These are phyloP conservation scores for Prunus mongolica DNA, from an alignment of 306 rosid species.

Conservation along the genomic window DNA sequence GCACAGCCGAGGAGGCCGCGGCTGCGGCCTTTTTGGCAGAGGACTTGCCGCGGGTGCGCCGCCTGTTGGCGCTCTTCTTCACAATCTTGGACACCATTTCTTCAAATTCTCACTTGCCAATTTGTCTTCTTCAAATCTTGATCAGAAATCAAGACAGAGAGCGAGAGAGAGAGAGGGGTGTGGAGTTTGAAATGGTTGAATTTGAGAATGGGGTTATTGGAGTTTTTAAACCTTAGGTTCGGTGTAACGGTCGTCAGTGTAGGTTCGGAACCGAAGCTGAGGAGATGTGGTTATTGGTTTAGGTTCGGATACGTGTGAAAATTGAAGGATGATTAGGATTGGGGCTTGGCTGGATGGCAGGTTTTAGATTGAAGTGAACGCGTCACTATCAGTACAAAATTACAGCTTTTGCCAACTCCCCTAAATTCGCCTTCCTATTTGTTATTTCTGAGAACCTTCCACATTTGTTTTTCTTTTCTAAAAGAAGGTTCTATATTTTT, in stretches of 20 bases:
- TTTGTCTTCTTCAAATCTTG: background rate
- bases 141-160: conserved; percentile 2
- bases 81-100: conserved; percentile 65
- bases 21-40: conserved; percentile 43
- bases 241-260: conserved; percentile 67
- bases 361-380: background rate
- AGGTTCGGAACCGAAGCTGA: conserved; percentile 66
- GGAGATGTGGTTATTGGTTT: background rate
- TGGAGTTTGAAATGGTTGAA: background rate
- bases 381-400: background rate
- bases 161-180: background rate
- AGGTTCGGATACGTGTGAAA: background rate
- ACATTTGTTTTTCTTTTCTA: background rate
- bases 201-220: background rate
- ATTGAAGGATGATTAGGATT: background rate
- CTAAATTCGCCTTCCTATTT: background rate
- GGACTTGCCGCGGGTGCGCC: conserved; percentile 55
- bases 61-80: conserved; percentile 36
- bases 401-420: background rate
- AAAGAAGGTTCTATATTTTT: background rate
- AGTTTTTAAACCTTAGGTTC: conserved; percentile 46
- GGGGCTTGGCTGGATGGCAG: background rate
- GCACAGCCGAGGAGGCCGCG: conserved; percentile 45
- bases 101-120: background rate
- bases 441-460: background rate